These are phyloP conservation scores for Zea luxurians DNA, from an alignment of 176 grass and related monocot genomes.

Conservation along the genomic window DNA sequence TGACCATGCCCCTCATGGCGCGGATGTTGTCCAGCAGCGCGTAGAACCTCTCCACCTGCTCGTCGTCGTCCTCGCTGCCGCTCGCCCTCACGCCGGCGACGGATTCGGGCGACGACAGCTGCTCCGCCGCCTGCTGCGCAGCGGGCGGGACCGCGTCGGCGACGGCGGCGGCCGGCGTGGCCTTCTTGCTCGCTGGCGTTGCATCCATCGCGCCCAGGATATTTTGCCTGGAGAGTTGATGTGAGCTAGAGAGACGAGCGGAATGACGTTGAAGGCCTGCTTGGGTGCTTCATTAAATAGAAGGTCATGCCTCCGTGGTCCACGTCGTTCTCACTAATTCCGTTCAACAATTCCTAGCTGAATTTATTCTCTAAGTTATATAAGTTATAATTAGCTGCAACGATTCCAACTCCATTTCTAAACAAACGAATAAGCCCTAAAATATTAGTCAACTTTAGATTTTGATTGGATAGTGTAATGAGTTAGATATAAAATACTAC, in stretches of 20 bases:
- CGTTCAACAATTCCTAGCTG: no score
- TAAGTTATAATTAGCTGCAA: no score
- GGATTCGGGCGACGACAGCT: neutral
- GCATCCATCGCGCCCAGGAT: slow-evolving; percentile 13
- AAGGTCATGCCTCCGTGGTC: neutral
- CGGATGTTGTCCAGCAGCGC: slow-evolving; percentile 46
- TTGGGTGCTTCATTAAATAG: neutral
- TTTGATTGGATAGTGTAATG: no score
- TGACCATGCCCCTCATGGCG: slow-evolving; percentile 29
- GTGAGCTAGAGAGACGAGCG: neutral
- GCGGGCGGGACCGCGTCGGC: neutral
- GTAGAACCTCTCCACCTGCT: slow-evolving; percentile 52
- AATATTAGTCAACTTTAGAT: no score
- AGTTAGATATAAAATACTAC: no score
- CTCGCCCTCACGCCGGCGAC: neutral
- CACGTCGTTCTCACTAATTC: no score
- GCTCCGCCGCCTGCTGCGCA: neutral
- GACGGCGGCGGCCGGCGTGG: neutral
- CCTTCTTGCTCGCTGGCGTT: neutral
- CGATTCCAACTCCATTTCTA: no score
- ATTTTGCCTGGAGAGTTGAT: slow-evolving; percentile 5
- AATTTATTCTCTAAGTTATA: no score
- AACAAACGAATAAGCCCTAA: no score
- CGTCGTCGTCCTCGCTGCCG: slow-evolving; percentile 22
- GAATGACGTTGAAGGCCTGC: neutral